Base-by-base conservation (phyloP, 2,329 filamentous ascomycete genomes). In the Biscogniauxia marginata region DNA sequence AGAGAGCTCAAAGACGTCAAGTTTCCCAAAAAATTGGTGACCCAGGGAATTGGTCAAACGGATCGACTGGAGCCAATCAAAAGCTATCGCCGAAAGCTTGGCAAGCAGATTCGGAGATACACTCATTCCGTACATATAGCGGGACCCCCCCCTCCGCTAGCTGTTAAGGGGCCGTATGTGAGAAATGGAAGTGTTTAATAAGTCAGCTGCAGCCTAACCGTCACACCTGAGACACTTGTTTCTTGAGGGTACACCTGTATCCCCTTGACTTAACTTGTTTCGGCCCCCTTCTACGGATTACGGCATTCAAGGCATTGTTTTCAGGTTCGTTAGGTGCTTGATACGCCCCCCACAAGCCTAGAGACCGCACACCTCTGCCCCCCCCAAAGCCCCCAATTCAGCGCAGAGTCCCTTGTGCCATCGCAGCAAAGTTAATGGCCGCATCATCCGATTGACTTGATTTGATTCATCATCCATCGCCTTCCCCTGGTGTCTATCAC, bases 11-110 rank as follows among this genome's bases (percentile, higher is more conserved):
- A 55, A 34, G 50, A 39, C 19, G 45, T 59, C 16, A 21, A 55
- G 30, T 30, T 52, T 19, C 8, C 39, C 46, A 53, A 52, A 61
- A 63, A 63, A 61, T 58, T 63, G 51, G 57, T 53, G 53, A 57
- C 25, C 39, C 50, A 56, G 44, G 47, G 46, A 60, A 39, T 39
- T 62, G 60, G 60, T 58, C 55, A 56, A 55, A 57, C 49, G 53
- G 58, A 58, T 58, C 55, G 58, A 47, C 25, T 30, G 8, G 13
- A 16, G 30, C 52, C 22, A 49, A 25, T 39, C 30, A 39, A 5
- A 39, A 16, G 30, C 13, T 16, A 16, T 39, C 30, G 30, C n/a
- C 8, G 11, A 39, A 39, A 39, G 30, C 30, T 39, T 39, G 11
- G 11, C 30, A n/a, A 39, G n/a, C 6, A 39, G 30, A 34, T 34